phyloP scores from a whole-genome alignment of 2,329 filamentous ascomycete genomes.

The Ophiostoma montium region DNA sequence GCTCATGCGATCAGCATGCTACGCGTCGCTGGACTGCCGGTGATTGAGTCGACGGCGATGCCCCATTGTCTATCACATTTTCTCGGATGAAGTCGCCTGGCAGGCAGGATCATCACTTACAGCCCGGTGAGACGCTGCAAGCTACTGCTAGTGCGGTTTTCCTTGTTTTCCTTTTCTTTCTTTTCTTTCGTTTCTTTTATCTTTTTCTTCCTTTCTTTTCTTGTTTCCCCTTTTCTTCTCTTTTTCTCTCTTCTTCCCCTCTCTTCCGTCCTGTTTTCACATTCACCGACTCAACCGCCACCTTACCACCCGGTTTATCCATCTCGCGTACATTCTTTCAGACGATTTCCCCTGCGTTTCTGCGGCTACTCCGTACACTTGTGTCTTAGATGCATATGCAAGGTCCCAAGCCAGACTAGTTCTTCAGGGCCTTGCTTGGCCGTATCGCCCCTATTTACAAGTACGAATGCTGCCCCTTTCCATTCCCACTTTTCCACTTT shows the following conservation, averaged over 20 bases:
- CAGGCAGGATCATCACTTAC: too few relatives aligned
- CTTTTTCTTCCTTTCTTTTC: not conserved
- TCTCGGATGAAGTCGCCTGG: too few relatives aligned
- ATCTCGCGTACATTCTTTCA: too few relatives aligned
- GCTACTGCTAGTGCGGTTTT: too few relatives aligned
- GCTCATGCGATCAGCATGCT: too few relatives aligned
- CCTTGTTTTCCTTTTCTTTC: too few relatives aligned
- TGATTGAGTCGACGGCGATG: too few relatives aligned
- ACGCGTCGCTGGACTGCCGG: too few relatives aligned
- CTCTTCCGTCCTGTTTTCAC: not conserved
- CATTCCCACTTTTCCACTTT: constrained; percentile 1
- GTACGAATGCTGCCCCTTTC: constrained; percentile 6
- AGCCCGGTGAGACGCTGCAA: too few relatives aligned
- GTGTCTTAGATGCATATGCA: not conserved
- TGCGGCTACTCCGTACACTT: not conserved
- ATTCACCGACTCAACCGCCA: not conserved
- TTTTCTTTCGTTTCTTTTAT: too few relatives aligned
- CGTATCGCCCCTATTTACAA: constrained; percentile 6
- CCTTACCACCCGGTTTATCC: not conserved
- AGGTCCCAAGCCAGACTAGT: not conserved
- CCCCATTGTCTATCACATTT: too few relatives aligned
- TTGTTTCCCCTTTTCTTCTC: not conserved
- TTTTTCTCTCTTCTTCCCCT: not conserved
- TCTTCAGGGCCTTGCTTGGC: not conserved
- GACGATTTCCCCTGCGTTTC: too few relatives aligned